A percentile compares a stretch with the other conserved stretches of the same genome.
phyloP scores from a whole-genome alignment of 352 stramenopile genomes.

The Pythium sukuiense region DNA sequence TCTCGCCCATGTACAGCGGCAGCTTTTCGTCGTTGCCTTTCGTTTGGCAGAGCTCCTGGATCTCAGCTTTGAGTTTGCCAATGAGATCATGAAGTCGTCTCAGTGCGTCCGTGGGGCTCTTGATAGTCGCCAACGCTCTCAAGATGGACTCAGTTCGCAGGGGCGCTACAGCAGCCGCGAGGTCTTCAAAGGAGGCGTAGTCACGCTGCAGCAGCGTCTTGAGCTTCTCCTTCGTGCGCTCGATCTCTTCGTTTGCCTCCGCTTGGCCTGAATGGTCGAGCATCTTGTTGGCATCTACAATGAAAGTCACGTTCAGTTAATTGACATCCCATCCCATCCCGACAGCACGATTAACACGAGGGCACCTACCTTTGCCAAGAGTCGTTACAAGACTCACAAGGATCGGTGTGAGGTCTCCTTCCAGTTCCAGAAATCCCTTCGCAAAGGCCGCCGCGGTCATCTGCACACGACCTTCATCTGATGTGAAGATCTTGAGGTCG shows the following conservation, averaged over 20 bases:
- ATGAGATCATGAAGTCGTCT: constrained; percentile 75
- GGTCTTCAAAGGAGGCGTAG: constrained; percentile 64
- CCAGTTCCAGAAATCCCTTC: constrained; percentile 98
- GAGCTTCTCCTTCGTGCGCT: constrained; percentile 83
- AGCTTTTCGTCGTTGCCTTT: constrained; percentile 86
- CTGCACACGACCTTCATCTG: constrained; percentile 98
- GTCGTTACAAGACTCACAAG: constrained; percentile 95
- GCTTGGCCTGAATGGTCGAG: constrained; percentile 98
- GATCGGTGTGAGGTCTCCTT: constrained; percentile 99
- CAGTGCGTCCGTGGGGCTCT: constrained; percentile 81
- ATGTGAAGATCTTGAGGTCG: constrained; percentile 99
- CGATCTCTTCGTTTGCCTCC: constrained; percentile 93
- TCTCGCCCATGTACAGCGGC: constrained; percentile 95
- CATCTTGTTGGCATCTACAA: constrained; percentile 93
- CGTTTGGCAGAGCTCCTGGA: constrained; percentile 64
- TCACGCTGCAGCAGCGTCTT: constrained; percentile 90
- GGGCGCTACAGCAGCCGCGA: constrained; percentile 64
- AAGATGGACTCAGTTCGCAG: constrained; percentile 79
- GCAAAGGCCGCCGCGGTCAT: constrained; percentile 99
- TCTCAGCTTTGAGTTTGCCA: constrained; percentile 72
- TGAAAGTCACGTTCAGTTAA: background rate
- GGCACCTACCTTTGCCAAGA: constrained; percentile 69
- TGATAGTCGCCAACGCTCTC: constrained; percentile 72
- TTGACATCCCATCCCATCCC: background rate
- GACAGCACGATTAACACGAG: no score